Base-by-base conservation (phyloP, 768 basidiomycete species). In the Mycena rosella region DNA sequence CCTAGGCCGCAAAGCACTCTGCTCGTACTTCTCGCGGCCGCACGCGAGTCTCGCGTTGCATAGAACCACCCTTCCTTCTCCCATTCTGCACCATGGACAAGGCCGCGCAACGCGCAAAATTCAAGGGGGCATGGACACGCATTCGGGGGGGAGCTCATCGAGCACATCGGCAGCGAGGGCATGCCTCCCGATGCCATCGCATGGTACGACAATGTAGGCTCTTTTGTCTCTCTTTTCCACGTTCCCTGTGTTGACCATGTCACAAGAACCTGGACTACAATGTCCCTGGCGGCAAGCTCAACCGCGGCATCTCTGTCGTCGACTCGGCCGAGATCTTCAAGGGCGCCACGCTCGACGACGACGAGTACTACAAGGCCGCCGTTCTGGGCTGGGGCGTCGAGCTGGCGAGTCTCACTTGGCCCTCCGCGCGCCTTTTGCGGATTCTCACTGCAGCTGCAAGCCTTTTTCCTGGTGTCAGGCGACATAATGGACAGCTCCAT, bases 401-500 rank as follows among this genome's bases (percentile, higher is more conserved):
- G 80, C 85, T 98, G 68, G 96, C 96, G 69, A 72, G 94, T 86
- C 30, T 32, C 36, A 53, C 29, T 11, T 53, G 29, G 10, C 24
- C 15, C 22, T 17, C 24, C 52, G n/a, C n/a, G n/a, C n/a, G n/a
- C 56, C 34, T 20, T 51, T 48, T 29, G 17, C 5, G 49, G 9
- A 29, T 22, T 56, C n/a, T 18, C 26, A 30, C 9, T 36, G 30
- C 74, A 97, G 95, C 88, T 99, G 10, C 97, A 99, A 91, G 96
- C 96, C 0, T 98, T 92, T 81, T 98, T 99, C 91, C 89, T 99
- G 62, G 95, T 98, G 61, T 88, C 95, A 5, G 95, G 99, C 80
- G 97, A 99, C 79, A 96, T 99, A 74, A 99, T 99, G 98, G 97
- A 99, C 77, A 78, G 86, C 22, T 95, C 93, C 52, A 91, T 99